Evolutionary conservation across 306 rosid species (phyloP).

Genomic region (Acacia crassicarpa): DNA sequence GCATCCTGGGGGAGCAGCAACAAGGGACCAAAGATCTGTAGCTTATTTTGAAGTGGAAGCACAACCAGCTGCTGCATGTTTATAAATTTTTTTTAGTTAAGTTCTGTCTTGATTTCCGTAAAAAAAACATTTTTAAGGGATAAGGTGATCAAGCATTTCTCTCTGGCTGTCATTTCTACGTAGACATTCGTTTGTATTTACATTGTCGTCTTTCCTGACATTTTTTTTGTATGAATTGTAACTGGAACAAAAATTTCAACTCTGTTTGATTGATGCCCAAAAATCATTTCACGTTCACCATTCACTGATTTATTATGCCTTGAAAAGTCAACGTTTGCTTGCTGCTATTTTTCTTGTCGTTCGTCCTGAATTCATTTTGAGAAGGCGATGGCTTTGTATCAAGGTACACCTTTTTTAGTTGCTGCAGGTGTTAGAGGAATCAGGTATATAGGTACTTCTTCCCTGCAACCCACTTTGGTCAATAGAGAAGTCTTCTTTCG

Average conservation of each 20-base stretch:
- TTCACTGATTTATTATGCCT: neutral
- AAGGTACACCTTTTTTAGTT: neutral
- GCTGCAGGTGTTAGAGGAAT: neutral
- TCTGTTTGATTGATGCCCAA: neutral
- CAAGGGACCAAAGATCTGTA: neutral
- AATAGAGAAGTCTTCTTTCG: neutral
- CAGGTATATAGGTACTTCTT: neutral
- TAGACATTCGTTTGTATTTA: neutral
- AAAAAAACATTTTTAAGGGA: neutral
- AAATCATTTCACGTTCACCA: neutral
- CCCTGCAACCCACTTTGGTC: neutral
- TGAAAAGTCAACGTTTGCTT: neutral
- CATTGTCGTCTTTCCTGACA: neutral
- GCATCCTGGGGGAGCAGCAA: slow-evolving; percentile 27
- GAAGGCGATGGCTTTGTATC: neutral
- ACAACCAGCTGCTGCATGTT: neutral
- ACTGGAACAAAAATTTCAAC: neutral
- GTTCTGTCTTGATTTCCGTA: too few species aligned
- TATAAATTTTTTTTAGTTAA: too few species aligned
- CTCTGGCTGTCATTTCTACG: neutral
- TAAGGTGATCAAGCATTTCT: neutral
- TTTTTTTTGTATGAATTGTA: neutral
- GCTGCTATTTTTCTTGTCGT: neutral
- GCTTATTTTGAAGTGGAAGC: slow-evolving; percentile 23
- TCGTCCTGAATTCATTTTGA: neutral